Evolutionary conservation across 768 basidiomycete species (phyloP).

Genomic region (Tephrocybe sp.): DNA sequence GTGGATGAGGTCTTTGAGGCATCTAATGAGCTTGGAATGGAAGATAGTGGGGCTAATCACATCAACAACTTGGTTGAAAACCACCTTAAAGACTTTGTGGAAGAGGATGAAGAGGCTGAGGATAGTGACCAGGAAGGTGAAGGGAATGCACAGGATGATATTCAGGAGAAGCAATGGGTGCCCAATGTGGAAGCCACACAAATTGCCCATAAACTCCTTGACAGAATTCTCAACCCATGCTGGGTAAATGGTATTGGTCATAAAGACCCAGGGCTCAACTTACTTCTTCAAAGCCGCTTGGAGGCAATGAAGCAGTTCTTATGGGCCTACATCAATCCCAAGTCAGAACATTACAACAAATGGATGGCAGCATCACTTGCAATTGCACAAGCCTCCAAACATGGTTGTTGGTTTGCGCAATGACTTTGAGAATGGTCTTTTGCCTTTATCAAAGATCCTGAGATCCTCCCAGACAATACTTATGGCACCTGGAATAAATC

Average conservation of each 20-base stretch:
- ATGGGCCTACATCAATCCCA: constrained; percentile 2
- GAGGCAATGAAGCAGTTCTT: constrained; percentile 9
- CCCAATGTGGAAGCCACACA: constrained; percentile 5
- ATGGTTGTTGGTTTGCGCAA: constrained; percentile 6
- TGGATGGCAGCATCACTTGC: constrained; percentile 8
- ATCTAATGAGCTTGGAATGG: no score
- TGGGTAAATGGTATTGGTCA: not conserved
- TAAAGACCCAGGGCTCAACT: constrained; percentile 6
- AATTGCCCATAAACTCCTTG: not conserved
- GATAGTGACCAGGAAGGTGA: constrained; percentile 4
- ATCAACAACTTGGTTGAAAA: no score
- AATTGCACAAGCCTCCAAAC: not conserved
- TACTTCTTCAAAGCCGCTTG: not conserved
- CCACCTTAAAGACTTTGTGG: not conserved
- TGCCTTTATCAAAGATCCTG: constrained; percentile 1
- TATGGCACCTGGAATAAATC: constrained; percentile 8
- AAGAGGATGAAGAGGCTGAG: constrained; percentile 1
- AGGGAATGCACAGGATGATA: constrained; percentile 5
- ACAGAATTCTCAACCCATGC: constrained; percentile 1
- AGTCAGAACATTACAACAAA: constrained; percentile 1
- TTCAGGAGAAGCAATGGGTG: not conserved
- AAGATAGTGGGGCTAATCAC: no score
- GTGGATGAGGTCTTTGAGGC: no score
- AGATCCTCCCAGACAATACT: not conserved
- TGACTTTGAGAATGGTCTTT: constrained; percentile 4